Base-by-base conservation (phyloP, 2,329 filamentous ascomycete species). In the Ophiostoma angusticollis region DNA sequence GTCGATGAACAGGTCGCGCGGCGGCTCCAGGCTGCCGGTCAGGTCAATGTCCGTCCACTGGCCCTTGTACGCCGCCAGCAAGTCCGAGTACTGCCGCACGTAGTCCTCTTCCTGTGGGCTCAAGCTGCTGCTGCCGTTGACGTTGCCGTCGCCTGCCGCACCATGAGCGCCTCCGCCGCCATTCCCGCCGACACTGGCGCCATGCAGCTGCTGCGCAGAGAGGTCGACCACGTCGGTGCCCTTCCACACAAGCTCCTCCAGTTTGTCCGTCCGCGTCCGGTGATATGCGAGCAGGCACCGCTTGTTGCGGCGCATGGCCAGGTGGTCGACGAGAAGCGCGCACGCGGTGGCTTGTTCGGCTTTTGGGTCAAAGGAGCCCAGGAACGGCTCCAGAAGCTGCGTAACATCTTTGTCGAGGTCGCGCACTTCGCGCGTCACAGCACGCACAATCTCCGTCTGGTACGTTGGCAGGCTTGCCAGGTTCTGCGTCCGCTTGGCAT, bases 11-110 rank as follows among this genome's bases (percentile, higher is more conserved):
- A 98, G 64, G 60, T 98, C 91, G 50, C 77, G 76, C n/a, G 91
- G 91, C 18, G 91, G 91, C 54, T 94, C 86, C 54, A 98, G 65
- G 53, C 83, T 91, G 23, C 91, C 91, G 3, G 91, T 95, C 39
- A 98, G 65, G 59, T 98, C 91, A 49, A 98, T 82, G 56, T 98
- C 91, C 16, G 89, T 96, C 89, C 89, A 98, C 53, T 94, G 86
- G 1, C 91, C 91, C 58, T 98, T 98, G 61, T 93, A 95, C 2
- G 86, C 84, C n/a, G 89, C 85, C 40, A 98, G 64, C 48, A 98
- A 67, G 53, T 98, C 87, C 47, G 81, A 80, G 55, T 95, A 98
- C 53, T 87, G 80, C 44, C 89, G 72, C 41, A 94, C 83, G 54
- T 95, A 98, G 51, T 96, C 91, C 58, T 95, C 87, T 58, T 98